A percentile compares a stretch with the other conserved stretches of the same genome.
Conservation (phyloP, 2,329 filamentous ascomycete species). For the Cladosporium sp. region DNA sequence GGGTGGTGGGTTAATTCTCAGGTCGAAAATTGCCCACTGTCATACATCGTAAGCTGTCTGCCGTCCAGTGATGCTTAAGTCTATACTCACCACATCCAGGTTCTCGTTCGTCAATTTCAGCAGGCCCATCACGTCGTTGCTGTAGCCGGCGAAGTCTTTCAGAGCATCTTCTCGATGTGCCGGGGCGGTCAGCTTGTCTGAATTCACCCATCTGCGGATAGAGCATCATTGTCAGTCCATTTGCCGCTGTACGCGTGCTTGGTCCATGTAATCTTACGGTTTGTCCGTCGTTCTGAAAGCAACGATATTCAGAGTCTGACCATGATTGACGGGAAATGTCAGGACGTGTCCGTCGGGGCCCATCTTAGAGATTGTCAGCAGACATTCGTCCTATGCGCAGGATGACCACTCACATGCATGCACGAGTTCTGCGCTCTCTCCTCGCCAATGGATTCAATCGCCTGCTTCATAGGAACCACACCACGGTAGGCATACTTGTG, state of each 20-base stretch:
- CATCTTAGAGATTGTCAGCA: slow-evolving; percentile 22
- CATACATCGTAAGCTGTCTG: slow-evolving; percentile 3
- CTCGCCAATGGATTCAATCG: slow-evolving; percentile 22
- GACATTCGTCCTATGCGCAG: background rate
- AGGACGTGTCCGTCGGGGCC: slow-evolving; percentile 53
- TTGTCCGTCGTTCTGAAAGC: slow-evolving; percentile 37
- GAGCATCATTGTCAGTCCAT: background rate
- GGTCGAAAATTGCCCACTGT: slow-evolving; percentile 15
- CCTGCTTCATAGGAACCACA: slow-evolving; percentile 49
- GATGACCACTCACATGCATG: slow-evolving; percentile 12
- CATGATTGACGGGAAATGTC: slow-evolving; percentile 56
- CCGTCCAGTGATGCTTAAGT: slow-evolving; percentile 12
- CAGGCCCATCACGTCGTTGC: slow-evolving; percentile 32
- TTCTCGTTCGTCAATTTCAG: slow-evolving; percentile 30
- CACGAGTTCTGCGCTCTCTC: slow-evolving; percentile 20
- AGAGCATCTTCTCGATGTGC: slow-evolving; percentile 38
- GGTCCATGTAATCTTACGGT: background rate
- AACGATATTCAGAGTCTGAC: slow-evolving; percentile 52
- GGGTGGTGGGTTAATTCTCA: slow-evolving; percentile 21
- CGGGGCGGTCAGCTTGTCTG: slow-evolving; percentile 23
- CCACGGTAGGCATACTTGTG: slow-evolving; percentile 58
- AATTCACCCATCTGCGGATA: background rate
- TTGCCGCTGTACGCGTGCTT: background rate
- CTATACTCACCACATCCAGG: slow-evolving; percentile 16
- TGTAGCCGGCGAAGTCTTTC: slow-evolving; percentile 39